Evolutionary conservation across 75 land plant species (phyloP), one percentile per base, ranked within the genome.

Genomic region (Pinus tabuliformis): DNA sequence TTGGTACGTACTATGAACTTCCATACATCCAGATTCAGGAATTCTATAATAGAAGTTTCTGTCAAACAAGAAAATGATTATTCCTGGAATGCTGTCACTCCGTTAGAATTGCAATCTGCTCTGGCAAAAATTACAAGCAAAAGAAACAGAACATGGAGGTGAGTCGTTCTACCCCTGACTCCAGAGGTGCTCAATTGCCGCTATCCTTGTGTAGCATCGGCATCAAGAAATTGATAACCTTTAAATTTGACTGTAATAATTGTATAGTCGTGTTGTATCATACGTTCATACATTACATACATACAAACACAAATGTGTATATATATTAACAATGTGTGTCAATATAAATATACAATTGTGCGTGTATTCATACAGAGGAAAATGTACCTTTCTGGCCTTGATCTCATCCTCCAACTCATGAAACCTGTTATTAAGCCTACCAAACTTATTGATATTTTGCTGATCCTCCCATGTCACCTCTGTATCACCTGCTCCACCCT

Each of bases 401-500:
- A 97, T 97, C 68, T 97, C 98, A 65, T 97, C 99, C 64, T 97
- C 98, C 36, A 97, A 88, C 68, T 97, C 99, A 78, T 97, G 99
- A 59, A 97, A 86, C 70, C 97, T 81, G 85, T 88, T 94, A 63
- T 97, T 97, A 76, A 94, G 81, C 62, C 98, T 80, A 11, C 93
- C 90, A 64, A 97, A 97, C 58, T 76, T 81, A 80, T 97, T 97
- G 76, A 97, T 97, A 78, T 97, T 94, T 83, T 94, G 98, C 80
- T 97, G 98, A 76, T 97, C 99, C 74, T 94, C 99, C 99, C 99
- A 97, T 3, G 98, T 97, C 57, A 97, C 99, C 84, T 90, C 89
- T 39, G 90, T 86, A 68, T 96, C 97, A 70, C 88, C 81, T 71
- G 91, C 94, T 49, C 81, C 83, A 18, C 95, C 91, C 96, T 94